phyloP scores from a whole-genome alignment of 1,139 yeast genomes.

The Geotrichum europaeum region DNA sequence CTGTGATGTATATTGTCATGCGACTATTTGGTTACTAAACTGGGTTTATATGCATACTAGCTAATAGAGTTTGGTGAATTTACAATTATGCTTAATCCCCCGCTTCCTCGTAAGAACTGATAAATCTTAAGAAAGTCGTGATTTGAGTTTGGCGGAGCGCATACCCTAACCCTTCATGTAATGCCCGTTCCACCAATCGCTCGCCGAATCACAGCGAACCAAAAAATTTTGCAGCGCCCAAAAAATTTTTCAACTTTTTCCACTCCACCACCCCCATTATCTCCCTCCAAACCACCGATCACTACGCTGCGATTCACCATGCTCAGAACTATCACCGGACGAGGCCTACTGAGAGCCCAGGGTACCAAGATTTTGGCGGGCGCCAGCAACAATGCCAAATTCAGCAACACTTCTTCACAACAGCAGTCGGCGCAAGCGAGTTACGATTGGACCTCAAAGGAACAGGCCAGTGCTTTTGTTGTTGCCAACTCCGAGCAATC shows the following conservation, averaged over 20 bases:
- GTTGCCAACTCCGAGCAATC: constrained; percentile 6
- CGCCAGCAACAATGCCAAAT: neutral
- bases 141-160: neutral
- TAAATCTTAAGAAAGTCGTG: neutral
- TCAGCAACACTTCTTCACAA: neutral
- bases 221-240: neutral
- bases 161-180: neutral
- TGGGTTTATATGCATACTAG: neutral
- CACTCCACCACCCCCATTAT: neutral
- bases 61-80: neutral
- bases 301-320: neutral
- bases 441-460: constrained; percentile 13
- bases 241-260: neutral
- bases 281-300: neutral
- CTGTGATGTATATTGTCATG: constrained; percentile 30
- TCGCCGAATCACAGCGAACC: neutral
- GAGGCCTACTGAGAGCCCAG: constrained; percentile 6
- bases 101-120: too few species aligned
- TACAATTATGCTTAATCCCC: too few species aligned
- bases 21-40: constrained; percentile 28
- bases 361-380: neutral
- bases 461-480: neutral
- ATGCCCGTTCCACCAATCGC: neutral
- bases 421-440: constrained; percentile 1
- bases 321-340: constrained; percentile 8